phyloP scores from a whole-genome alignment of 352 stramenopile species.

The Phytophthora fragariae region DNA sequence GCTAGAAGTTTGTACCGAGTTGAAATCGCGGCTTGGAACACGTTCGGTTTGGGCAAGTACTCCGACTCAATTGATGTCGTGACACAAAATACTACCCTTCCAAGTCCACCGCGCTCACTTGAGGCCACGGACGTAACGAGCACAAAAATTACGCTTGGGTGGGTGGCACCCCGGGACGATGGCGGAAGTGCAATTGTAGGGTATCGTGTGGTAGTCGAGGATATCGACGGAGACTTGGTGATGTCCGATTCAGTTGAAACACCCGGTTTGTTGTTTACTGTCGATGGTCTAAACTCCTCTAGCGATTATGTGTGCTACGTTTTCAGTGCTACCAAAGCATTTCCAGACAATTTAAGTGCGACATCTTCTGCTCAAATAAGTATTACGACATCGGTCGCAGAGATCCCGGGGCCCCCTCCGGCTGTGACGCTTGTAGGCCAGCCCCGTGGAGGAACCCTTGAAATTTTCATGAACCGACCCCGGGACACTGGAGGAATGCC shows the following conservation, averaged over 20 bases:
- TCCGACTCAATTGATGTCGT: slow-evolving; percentile 23
- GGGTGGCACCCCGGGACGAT: slow-evolving; percentile 44
- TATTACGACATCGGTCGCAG: slow-evolving; percentile 32
- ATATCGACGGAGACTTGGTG: slow-evolving; percentile 4
- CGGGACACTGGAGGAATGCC: slow-evolving; percentile 46
- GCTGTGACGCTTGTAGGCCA: slow-evolving; percentile 24
- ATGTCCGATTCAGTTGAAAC: not conserved
- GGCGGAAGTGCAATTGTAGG: slow-evolving; percentile 43
- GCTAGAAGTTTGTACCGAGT: slow-evolving; percentile 43
- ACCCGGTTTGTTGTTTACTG: slow-evolving; percentile 7
- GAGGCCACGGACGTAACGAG: slow-evolving; percentile 5
- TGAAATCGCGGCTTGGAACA: slow-evolving; percentile 60
- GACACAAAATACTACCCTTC: slow-evolving; percentile 44
- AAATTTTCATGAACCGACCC: slow-evolving; percentile 40
- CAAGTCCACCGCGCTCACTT: slow-evolving; percentile 39
- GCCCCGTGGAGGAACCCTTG: slow-evolving; percentile 45
- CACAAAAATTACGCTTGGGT: slow-evolving; percentile 41
- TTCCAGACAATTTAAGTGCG: slow-evolving; percentile 15
- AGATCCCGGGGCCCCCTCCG: slow-evolving; percentile 23
- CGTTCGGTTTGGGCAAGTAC: slow-evolving; percentile 51
- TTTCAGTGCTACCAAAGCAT: slow-evolving; percentile 31
- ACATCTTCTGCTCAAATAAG: slow-evolving; percentile 29
- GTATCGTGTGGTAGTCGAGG: slow-evolving; percentile 26
- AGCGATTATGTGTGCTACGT: slow-evolving; percentile 50
- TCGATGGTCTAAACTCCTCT: slow-evolving; percentile 40